Evolutionary conservation across 768 basidiomycete species (phyloP).

Genomic region (Kwoniella sp.): DNA sequence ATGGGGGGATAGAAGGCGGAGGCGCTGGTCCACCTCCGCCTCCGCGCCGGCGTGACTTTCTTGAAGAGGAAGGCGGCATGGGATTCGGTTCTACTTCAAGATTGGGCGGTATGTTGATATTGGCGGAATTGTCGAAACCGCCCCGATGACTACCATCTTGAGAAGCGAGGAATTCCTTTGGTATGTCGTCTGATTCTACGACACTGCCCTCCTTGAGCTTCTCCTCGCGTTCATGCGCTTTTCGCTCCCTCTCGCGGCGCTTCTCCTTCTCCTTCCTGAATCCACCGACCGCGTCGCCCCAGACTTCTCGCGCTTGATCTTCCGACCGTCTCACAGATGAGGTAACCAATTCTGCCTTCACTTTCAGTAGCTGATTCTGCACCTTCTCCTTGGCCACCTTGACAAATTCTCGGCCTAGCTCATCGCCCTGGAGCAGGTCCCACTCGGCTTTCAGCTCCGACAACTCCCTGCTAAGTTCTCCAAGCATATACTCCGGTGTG

Average conservation of each 20-base stretch:
- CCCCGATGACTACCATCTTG: background rate
- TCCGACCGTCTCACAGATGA: conserved; percentile 67
- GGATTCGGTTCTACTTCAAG: conserved; percentile 37
- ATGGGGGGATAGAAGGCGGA: conserved; percentile 75
- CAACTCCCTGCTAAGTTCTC: conserved; percentile 72
- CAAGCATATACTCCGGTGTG: conserved; percentile 78
- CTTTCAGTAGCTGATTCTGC: conserved; percentile 76
- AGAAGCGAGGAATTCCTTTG: conserved; percentile 36
- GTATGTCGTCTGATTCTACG: conserved; percentile 23
- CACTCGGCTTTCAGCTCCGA: conserved; percentile 73
- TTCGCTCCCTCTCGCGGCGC: conserved; percentile 37
- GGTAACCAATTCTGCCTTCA: conserved; percentile 69
- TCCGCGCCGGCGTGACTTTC: conserved; percentile 23
- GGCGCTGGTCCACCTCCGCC: conserved; percentile 17
- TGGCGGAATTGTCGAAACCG: conserved; percentile 16
- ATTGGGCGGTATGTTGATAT: conserved; percentile 38
- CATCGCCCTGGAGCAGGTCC: conserved; percentile 68
- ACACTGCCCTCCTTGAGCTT: conserved; percentile 8
- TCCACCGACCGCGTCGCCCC: conserved; percentile 47
- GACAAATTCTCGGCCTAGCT: conserved; percentile 76
- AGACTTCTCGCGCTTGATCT: conserved; percentile 61
- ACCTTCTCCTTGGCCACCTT: conserved; percentile 76
- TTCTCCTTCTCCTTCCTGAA: conserved; percentile 38
- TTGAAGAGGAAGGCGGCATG: conserved; percentile 30
- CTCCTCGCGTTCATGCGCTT: conserved; percentile 33